phyloP scores from a whole-genome alignment of 2,329 filamentous ascomycete species.

The Pestalotiopsis sp. region DNA sequence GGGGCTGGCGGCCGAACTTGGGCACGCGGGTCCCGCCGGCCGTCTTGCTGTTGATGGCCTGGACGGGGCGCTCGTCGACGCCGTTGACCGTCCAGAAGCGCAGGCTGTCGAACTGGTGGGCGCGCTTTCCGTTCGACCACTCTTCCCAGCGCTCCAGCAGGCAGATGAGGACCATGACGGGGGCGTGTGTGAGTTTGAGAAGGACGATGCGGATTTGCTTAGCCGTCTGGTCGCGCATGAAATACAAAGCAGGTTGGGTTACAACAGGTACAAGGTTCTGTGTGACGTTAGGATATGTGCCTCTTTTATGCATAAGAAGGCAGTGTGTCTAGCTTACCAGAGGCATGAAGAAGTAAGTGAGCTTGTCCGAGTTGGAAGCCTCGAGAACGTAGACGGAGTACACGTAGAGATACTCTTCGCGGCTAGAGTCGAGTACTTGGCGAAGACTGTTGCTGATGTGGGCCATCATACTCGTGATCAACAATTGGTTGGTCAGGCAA shows the following conservation, averaged over 20 bases:
- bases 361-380: background rate
- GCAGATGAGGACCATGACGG: background rate
- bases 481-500: conserved; percentile 4
- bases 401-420: conserved; percentile 6
- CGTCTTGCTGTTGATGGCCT: background rate
- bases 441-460: conserved; percentile 9
- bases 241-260: background rate
- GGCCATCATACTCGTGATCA: conserved; percentile 8
- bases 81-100: background rate
- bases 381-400: conserved; percentile 7
- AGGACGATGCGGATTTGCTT: background rate
- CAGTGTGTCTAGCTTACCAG: background rate
- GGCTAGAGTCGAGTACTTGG: conserved; percentile 1
- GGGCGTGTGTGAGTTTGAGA: background rate
- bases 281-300: background rate
- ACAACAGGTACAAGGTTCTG: conserved; percentile 4
- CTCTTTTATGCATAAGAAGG: too few relatives aligned
- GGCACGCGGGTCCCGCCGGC: background rate
- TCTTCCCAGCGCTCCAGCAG: background rate
- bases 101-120: background rate
- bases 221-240: background rate
- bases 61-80: background rate
- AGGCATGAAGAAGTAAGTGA: conserved; percentile 2
- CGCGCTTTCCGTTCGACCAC: background rate
- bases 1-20: background rate